Conservation (phyloP, 1,284 basidiomycete genomes). For the Xerocomus alliaceus region DNA sequence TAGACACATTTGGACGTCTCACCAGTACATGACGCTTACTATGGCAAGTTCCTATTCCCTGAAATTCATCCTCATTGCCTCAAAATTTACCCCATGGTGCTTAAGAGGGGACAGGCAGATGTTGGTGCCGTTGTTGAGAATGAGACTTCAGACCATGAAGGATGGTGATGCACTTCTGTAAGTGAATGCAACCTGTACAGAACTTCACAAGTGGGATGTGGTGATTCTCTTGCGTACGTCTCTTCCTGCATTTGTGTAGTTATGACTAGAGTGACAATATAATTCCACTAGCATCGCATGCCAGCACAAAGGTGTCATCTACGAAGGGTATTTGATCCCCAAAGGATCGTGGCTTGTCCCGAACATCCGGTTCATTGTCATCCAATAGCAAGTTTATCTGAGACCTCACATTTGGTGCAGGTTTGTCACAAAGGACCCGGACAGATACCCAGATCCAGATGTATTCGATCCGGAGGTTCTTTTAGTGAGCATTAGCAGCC, state of each 20-base stretch:
- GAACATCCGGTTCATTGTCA: neutral
- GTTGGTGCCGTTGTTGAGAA: neutral
- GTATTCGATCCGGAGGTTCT: constrained; percentile 1
- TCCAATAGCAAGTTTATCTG: neutral
- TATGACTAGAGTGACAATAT: neutral
- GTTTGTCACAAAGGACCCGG: neutral
- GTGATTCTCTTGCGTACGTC: neutral
- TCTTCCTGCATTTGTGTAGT: neutral
- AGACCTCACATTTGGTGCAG: neutral
- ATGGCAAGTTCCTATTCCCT: too few species aligned
- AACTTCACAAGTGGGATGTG: neutral
- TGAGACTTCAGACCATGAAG: neutral
- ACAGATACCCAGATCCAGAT: neutral
- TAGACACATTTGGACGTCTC: too few species aligned
- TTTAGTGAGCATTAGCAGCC: neutral
- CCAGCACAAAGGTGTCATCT: neutral
- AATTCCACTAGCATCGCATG: neutral
- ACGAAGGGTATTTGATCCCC: neutral
- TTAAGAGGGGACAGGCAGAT: neutral
- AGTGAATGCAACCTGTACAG: neutral
- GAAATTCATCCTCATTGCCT: too few species aligned
- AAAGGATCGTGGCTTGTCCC: neutral
- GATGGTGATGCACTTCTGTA: neutral
- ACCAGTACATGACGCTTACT: too few species aligned
- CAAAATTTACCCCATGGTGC: neutral